A percentile compares a stretch with the other conserved stretches of the same genome.
Conservation (phyloP, 108 stramenopile species). For the Cyclostephanos tholiformis region DNA sequence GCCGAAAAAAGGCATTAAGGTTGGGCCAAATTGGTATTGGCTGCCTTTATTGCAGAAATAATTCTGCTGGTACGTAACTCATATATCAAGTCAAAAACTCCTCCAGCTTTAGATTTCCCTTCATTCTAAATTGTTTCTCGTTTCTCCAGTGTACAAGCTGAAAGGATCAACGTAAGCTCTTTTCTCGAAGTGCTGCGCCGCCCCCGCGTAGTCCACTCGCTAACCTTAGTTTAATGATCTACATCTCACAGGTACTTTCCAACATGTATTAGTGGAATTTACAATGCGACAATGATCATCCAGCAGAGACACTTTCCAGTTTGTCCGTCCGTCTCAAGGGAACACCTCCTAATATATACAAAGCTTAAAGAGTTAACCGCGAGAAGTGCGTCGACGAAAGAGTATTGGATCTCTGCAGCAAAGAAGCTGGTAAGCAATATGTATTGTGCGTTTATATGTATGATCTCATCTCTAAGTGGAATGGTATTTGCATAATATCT, state of each 20-base stretch:
- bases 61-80: background rate
- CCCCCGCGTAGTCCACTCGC: background rate
- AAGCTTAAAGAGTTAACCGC: conserved; percentile 45
- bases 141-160: conserved; percentile 15
- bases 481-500: no score
- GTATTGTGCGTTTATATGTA: background rate
- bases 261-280: conserved; percentile 36
- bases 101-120: background rate
- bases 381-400: conserved; percentile 47
- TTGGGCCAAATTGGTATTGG: conserved; percentile 86
- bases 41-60: conserved; percentile 67
- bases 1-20: conserved; percentile 74
- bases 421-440: conserved; percentile 30
- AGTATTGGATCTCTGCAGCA: conserved; percentile 48
- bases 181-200: background rate
- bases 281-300: conserved; percentile 54
- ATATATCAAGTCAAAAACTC: background rate
- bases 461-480: no score
- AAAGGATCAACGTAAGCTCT: conserved; percentile 34
- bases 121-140: background rate
- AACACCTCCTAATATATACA: conserved; percentile 42
- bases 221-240: background rate
- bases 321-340: conserved; percentile 65
- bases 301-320: conserved; percentile 52
- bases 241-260: conserved; percentile 27